phyloP scores from a whole-genome alignment of 148 eudicot species.

The Vaccinium macrocarpon region DNA sequence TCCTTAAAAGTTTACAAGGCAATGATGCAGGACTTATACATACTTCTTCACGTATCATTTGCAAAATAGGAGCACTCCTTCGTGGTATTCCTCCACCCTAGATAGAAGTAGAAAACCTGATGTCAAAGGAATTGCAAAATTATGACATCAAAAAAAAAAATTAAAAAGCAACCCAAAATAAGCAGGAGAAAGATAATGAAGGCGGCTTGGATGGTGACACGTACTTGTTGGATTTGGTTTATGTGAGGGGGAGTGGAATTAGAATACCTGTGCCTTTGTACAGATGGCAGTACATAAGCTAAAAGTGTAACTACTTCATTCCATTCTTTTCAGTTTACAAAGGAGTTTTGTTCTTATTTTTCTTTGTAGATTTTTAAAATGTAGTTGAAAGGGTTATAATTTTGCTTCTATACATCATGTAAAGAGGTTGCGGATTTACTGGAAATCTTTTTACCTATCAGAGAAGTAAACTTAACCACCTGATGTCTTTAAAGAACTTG shows the following conservation, averaged over 20 bases:
- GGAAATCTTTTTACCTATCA: neutral
- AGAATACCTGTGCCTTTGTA: neutral
- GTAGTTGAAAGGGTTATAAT: neutral
- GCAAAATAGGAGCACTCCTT: slow-evolving; percentile 84
- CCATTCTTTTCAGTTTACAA: neutral
- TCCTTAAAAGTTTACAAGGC: neutral
- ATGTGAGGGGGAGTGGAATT: neutral
- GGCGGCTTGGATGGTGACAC: neutral
- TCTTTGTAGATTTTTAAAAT: neutral
- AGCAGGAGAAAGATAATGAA: neutral
- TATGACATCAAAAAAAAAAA: neutral
- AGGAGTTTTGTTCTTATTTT: neutral
- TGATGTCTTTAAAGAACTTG: neutral
- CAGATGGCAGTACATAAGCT: neutral
- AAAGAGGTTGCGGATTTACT: neutral
- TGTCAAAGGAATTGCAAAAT: neutral
- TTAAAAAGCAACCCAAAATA: neutral
- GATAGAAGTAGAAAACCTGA: neutral
- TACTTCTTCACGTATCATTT: slow-evolving; percentile 93
- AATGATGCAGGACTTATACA: neutral
- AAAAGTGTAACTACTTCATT: neutral
- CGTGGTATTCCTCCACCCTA: slow-evolving; percentile 94
- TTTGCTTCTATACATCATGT: neutral
- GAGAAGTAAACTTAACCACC: neutral
- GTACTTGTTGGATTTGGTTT: neutral